These are phyloP conservation scores for Penicillium sp. DNA, from an alignment of 2,329 filamentous ascomycete species.

Conservation along the genomic window DNA sequence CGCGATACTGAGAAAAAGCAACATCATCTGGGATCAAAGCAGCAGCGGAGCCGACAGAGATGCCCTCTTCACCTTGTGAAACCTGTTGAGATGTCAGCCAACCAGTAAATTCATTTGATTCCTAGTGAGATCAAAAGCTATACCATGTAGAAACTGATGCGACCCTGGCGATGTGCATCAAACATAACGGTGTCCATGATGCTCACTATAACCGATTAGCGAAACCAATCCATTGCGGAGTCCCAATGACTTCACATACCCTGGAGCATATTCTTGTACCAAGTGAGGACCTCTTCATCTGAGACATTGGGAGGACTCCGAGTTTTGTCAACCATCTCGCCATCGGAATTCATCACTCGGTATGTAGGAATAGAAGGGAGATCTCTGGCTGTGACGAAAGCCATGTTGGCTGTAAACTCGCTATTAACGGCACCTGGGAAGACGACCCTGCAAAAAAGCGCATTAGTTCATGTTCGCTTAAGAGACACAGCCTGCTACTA, in stretches of 20 bases:
- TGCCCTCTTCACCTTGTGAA: slow-evolving; percentile 88
- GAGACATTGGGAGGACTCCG: slow-evolving; percentile 63
- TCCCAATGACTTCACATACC: slow-evolving; percentile 32
- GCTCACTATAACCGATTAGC: slow-evolving; percentile 48
- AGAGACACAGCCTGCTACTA: slow-evolving; percentile 15
- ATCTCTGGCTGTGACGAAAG: slow-evolving; percentile 69
- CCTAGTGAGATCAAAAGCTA: background rate
- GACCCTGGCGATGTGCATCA: slow-evolving; percentile 91
- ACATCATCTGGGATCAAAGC: slow-evolving; percentile 80
- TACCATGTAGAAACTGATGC: slow-evolving; percentile 95
- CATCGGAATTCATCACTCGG: slow-evolving; percentile 85
- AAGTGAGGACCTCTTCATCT: slow-evolving; percentile 55
- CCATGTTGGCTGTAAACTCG: slow-evolving; percentile 76
- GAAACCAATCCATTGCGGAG: background rate
- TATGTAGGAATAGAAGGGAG: slow-evolving; percentile 81
- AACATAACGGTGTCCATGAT: slow-evolving; percentile 99
- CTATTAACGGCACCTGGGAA: slow-evolving; percentile 96
- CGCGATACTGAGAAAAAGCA: slow-evolving; percentile 89
- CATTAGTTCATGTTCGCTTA: slow-evolving; percentile 4
- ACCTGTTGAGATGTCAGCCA: slow-evolving; percentile 39
- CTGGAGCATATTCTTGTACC: slow-evolving; percentile 63
- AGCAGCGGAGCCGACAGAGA: slow-evolving; percentile 82
- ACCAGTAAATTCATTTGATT: background rate
- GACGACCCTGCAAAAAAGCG: slow-evolving; percentile 45
- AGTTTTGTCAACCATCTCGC: slow-evolving; percentile 69